These are phyloP conservation scores for Hypoxylon sp. DNA, from an alignment of 2,329 filamentous ascomycete species.

Conservation along the genomic window DNA sequence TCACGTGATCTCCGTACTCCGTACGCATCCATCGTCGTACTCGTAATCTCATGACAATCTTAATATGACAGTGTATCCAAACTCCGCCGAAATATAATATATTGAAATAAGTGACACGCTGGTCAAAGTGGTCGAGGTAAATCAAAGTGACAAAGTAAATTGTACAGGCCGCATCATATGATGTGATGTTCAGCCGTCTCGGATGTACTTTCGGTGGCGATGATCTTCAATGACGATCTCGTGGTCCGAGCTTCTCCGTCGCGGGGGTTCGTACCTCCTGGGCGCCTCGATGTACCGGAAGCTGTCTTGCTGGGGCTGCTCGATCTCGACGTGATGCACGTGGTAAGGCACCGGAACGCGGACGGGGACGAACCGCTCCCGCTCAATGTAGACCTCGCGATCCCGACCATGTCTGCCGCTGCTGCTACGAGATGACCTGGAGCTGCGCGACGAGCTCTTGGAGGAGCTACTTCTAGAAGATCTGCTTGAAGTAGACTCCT, in stretches of 20 bases:
- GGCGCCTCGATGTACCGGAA: conserved; percentile 69
- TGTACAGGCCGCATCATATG: conserved; percentile 13
- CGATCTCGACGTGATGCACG: conserved; percentile 60
- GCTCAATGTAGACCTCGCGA: conserved; percentile 66
- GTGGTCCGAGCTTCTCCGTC: conserved; percentile 53
- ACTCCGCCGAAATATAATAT: conserved; percentile 18
- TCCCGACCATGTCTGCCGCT: conserved; percentile 53
- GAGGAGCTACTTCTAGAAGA: conserved; percentile 40
- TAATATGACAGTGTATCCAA: conserved; percentile 13
- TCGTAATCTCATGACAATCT: conserved; percentile 37
- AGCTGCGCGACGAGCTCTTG: conserved; percentile 46
- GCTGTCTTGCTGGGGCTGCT: conserved; percentile 61
- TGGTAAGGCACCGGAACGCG: conserved; percentile 61
- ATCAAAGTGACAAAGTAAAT: not conserved
- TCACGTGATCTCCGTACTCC: conserved; percentile 13
- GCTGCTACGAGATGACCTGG: conserved; percentile 49
- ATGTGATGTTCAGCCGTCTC: conserved; percentile 40
- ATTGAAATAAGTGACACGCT: conserved; percentile 16
- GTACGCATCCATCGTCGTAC: conserved; percentile 29
- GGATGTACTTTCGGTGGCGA: conserved; percentile 51
- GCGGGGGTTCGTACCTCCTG: conserved; percentile 57
- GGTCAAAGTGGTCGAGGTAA: conserved; percentile 1
- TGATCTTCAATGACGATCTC: conserved; percentile 55
- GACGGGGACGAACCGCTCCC: conserved; percentile 63
- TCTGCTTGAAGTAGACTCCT: conserved; percentile 48